phyloP scores from a whole-genome alignment of 352 stramenopile species.

The Aphanomyces cochlioides region DNA sequence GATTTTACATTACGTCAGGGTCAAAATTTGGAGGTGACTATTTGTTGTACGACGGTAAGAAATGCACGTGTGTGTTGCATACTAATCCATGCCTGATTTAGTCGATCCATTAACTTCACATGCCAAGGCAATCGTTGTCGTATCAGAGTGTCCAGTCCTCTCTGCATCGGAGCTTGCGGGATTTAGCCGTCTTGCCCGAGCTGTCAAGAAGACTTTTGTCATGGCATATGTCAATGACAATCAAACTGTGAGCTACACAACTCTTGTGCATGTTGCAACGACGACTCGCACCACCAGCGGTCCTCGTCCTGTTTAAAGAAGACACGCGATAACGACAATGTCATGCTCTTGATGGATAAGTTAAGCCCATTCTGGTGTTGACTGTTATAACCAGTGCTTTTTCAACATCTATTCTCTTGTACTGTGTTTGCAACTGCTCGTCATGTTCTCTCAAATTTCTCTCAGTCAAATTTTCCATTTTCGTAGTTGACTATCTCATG shows the following conservation, averaged over 20 bases:
- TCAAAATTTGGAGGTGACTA: slow-evolving; percentile 84
- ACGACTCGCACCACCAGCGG: not conserved
- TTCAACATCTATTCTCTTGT: too few relatives aligned
- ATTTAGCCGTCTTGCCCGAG: slow-evolving; percentile 18
- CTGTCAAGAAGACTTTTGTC: slow-evolving; percentile 26
- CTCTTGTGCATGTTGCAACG: slow-evolving; percentile 17
- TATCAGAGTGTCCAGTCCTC: not conserved
- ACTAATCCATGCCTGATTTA: not conserved
- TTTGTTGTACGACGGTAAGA: slow-evolving; percentile 65
- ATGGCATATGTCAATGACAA: slow-evolving; percentile 12
- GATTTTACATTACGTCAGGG: slow-evolving; percentile 62
- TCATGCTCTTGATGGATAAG: not conserved
- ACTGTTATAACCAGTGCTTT: too few relatives aligned
- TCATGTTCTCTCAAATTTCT: too few relatives aligned
- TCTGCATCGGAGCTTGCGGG: slow-evolving; percentile 6
- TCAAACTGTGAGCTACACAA: slow-evolving; percentile 9
- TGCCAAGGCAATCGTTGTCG: slow-evolving; percentile 22
- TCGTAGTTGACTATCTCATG: too few relatives aligned
- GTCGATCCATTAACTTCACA: slow-evolving; percentile 23
- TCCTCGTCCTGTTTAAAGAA: not conserved
- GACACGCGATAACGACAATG: not conserved
- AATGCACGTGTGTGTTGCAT: not conserved
- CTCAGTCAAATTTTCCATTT: too few relatives aligned
- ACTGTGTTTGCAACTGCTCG: too few relatives aligned
- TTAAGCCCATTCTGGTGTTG: too few relatives aligned